Evolutionary conservation across 768 basidiomycete species (phyloP), one percentile per base, ranked within the genome.

Genomic region (Boletus insuetus): DNA sequence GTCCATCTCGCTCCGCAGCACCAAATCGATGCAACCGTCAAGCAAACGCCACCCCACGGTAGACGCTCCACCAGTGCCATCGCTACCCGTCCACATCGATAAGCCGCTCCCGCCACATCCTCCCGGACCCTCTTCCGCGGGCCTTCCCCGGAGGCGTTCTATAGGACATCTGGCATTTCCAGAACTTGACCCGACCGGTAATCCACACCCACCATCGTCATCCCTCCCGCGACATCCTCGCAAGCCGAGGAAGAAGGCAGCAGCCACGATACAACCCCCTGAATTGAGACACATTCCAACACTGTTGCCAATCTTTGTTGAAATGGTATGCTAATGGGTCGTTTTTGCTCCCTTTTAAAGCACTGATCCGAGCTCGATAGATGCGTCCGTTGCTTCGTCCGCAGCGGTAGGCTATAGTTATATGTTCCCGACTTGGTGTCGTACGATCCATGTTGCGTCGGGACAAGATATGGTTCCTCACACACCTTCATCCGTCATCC

Each of bases 281-380:
- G 84, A 90, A 49, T 75, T 98, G 45, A 73, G 77, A 45, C 80
- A 87, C 64, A 82, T 98, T 49, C 88, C 91, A n/a, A 78, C 84
- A 56, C 69, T 99, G 20, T 74, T 97, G 37, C 94, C 96, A 2
- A 63, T 98, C 26, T 98, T 98, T 69, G 81, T 88, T 42, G 97
- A 98, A 74, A 85, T 98, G 81, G 94, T 97, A 85, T 73, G 57
- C 2, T 14, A 8, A 46, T 10, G 13, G 19, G 39, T 42, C 16
- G 14, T 10, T 49, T 47, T 37, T 9, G 6, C 14, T 22, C 29
- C 7, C 2, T 32, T 32, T 44, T 22, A 26, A 31, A 22, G 19
- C 19, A 10, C 58, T 67, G 45, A 65, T 49, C 8, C 16, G 26
- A 26, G 14, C 42, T 20, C n/a, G 31, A 42, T 46, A 77, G 76